Evolutionary conservation across 495 filamentous ascomycete genomes (phyloP), one percentile per base, ranked within the genome.

Genomic region (Aspergillus leporis): DNA sequence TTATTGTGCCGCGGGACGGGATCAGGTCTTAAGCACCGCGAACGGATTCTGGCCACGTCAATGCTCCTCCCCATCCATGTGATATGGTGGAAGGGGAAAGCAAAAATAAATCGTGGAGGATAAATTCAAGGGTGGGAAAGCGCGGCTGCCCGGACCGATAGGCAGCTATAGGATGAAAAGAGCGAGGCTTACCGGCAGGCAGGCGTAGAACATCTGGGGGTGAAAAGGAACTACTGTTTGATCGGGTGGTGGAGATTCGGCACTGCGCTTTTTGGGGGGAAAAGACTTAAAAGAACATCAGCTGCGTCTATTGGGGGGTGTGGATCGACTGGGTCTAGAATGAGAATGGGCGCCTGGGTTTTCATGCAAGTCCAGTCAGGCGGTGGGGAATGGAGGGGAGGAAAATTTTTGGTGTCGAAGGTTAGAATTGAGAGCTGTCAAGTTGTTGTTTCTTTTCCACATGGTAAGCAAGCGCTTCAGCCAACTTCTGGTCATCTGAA

Each of bases 21-120:
- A 61, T 49, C 48, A 48, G 28, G 49, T 25, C 25, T 55, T 23
- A 25, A 50, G 32, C 53, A 51, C 55, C 22, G 49, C 65, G 65
- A 67, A 67, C 61, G 51, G 65, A 67, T 53, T 60, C 46, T 41
- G 59, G 65, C 61, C 65, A 67, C 65, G 65, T 67, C 65, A 60
- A 60, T 62, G 50, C 38, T 46, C 52, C 14, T 30, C 13, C 21
- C 34, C 4, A 51, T 32, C 65, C 65, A 64, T 64, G 65, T 67
- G 65, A 67, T 60, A 45, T 7, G n/a, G 45, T 19, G 22, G 19
- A 10, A 1, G 18, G 14, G 22, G 31, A 31, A 19, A 36, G 50
- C 30, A 36, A 53, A 47, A 36, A 56, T 43, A 48, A 30, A 23
- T 49, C 45, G 32, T 31, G 40, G 51, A 32, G 23, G 36, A 14